phyloP scores from a whole-genome alignment of 257 asterid genomes.

The Nemophila menziesii region DNA sequence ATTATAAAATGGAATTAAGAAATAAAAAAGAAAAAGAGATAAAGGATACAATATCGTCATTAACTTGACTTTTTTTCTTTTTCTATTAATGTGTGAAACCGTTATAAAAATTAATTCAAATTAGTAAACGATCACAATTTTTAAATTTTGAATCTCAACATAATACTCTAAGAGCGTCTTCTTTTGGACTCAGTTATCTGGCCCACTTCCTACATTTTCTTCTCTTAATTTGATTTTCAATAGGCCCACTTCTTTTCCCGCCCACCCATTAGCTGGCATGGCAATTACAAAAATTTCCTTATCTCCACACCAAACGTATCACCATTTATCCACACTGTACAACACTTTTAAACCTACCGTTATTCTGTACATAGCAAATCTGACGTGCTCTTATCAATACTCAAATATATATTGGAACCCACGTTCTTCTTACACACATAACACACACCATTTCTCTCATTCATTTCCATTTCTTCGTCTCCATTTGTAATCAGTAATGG shows the following conservation, averaged over 20 bases:
- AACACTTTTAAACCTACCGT: background rate
- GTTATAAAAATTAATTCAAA: background rate
- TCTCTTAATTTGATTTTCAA: background rate
- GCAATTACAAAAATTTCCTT: background rate
- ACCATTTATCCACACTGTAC: background rate
- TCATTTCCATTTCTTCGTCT: background rate
- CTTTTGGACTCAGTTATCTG: background rate
- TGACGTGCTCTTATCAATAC: background rate
- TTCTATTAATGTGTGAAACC: background rate
- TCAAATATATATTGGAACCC: background rate
- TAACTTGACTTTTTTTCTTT: background rate
- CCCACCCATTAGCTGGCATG: background rate
- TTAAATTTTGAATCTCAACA: background rate
- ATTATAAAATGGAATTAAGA: too few relatives aligned
- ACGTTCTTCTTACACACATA: background rate
- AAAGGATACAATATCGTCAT: too few relatives aligned
- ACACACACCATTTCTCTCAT: background rate
- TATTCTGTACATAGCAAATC: background rate
- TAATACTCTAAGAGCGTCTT: background rate
- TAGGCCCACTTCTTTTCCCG: background rate
- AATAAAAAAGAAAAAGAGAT: background rate
- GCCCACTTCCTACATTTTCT: background rate
- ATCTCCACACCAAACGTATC: background rate
- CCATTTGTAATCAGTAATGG: slow-evolving; percentile 23
- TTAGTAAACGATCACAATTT: background rate